Evolutionary conservation across 2,329 filamentous ascomycete species (phyloP), one percentile per base, ranked within the genome.

Genomic region (Amauroascus verrucosus): DNA sequence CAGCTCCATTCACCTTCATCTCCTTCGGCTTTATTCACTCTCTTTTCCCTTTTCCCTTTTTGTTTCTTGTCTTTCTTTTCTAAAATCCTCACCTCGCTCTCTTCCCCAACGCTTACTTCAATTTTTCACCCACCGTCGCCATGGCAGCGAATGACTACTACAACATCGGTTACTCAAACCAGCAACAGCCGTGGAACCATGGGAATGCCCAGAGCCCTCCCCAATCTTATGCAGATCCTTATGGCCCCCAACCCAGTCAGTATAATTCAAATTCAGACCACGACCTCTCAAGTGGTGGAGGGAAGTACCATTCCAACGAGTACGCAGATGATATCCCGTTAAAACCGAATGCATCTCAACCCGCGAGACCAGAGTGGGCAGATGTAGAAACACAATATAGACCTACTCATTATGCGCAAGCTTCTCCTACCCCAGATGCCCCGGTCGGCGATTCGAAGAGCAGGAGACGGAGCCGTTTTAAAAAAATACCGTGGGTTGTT

Each of bases 401-500:
- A 16, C 75, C 76, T 8, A 75, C 76, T 14, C 60, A 84, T 80
- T 64, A 83, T 83, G 64, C 77, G 80, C 58, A 64, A 40, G 40
- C 48, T n/a, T 54, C 60, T 56, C 50, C 61, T 57, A 54, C 55
- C n/a, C 56, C 59, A 59, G 57, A 58, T 55, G 37, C 57, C 54
- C 53, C 58, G 61, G 37, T 58, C 58, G 40, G 56, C 51, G 18
- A 50, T 47, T 58, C 58, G 51, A 60, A 57, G 46, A 62, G 59
- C 51, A 69, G 68, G 62, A 74, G 73, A 65, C 72, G 75, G 54
- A 75, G 78, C 9, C 79, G 76, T 65, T 81, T 82, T 58, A 78
- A 77, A 54, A 75, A 75, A 62, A 74, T 83, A 40, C 85, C 93
- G 0, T 93, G 86, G 78, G 81, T 95, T 6, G 86, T 89, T 32